Evolutionary conservation across 2,329 filamentous ascomycete species (phyloP), one percentile per base, ranked within the genome.

Genomic region (Hypoxylon sp.): DNA sequence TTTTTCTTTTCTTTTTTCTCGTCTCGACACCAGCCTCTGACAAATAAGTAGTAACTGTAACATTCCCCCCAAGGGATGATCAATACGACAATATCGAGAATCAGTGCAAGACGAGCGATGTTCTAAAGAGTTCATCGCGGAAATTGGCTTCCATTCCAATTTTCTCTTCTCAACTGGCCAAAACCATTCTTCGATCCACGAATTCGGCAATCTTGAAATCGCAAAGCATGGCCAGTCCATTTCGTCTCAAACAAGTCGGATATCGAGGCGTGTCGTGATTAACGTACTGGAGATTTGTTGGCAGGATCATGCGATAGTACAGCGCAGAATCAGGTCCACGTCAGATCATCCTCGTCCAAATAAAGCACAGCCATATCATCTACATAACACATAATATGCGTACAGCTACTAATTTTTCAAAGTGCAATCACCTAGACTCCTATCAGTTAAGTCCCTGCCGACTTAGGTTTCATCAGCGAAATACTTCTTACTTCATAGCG

Each of bases 281-380:
- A 43, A 26, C 13, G 29, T 29, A 29, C 27, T 33, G 38, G 11
- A 37, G 26, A n/a, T 26, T 41, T 48, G 41, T 54, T 17, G 11
- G 52, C 29, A 27, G n/a, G 26, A 60, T 52, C 48, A 46, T 58
- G 53, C 57, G 52, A 60, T 31, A 47, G 20, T 23, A 41, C 35
- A 31, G 21, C 56, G 26, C 37, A 46, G 26, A 59, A 55, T 59
- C 40, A 60, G 29, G 26, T 48, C 17, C 46, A 31, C 24, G 17
- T 48, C 13, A 10, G 17, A 46, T 33, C 21, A 20, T 42, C 15
- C 17, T 43, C 31, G 8, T 49, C 26, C 35, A 54, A 40, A 35
- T 50, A 43, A 45, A 57, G 33, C 40, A 23, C 38, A 40, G 45
- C 33, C 48, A 50, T 24, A 31, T 55, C 24, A 53, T 24, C 24